Evolutionary conservation across 2,329 filamentous ascomycete species (phyloP).

Genomic region (Colletotrichum incanum): DNA sequence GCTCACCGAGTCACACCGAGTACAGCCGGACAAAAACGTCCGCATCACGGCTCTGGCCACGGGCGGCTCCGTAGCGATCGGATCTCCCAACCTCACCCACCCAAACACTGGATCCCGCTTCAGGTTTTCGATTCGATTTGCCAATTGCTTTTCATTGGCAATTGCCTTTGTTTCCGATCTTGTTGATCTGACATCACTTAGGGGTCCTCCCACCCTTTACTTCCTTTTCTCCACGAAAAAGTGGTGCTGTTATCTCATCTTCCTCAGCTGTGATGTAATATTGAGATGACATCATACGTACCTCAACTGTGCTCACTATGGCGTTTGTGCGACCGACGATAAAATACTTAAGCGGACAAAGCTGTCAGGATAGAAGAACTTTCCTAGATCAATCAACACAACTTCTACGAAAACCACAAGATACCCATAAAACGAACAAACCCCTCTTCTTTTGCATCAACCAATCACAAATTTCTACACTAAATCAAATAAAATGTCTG

Average conservation of each 20-base stretch:
- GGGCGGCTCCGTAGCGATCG: not conserved
- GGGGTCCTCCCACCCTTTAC: conserved; percentile 10
- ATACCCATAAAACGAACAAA: not conserved
- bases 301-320: conserved; percentile 1
- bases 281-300: conserved; percentile 11
- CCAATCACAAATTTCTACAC: not conserved
- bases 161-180: too few relatives aligned
- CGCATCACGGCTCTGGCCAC: not conserved
- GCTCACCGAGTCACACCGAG: not conserved
- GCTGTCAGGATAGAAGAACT: not conserved
- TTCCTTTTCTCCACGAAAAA: conserved; percentile 19
- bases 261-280: conserved; percentile 27
- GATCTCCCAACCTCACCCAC: conserved; percentile 3
- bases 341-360: conserved; percentile 23
- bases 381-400: not conserved
- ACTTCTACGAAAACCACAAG: not conserved
- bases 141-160: not conserved
- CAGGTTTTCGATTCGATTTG: conserved; percentile 16
- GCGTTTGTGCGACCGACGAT: not conserved
- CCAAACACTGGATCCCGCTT: conserved; percentile 13
- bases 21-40: not conserved
- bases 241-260: conserved; percentile 38
- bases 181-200: conserved; percentile 8
- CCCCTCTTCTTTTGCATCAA: too few relatives aligned
- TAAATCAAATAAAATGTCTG: conserved; percentile 55